Conservation (phyloP, 331 rosid genomes). For the Malus hybrid region DNA sequence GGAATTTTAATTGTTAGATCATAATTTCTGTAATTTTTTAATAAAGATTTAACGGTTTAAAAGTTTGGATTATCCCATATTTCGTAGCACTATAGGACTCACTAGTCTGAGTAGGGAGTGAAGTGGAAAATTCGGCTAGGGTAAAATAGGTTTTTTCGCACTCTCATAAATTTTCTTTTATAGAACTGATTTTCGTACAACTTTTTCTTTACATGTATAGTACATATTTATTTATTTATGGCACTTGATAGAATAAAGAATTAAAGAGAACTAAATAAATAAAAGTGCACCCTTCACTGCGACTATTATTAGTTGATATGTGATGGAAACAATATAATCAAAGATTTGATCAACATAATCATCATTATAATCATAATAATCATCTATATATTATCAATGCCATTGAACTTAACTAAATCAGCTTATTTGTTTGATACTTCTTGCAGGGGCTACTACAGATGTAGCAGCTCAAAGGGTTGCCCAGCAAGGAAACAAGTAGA, state of each 20-base stretch:
- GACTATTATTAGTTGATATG: background rate
- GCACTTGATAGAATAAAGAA: background rate
- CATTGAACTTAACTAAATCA: background rate
- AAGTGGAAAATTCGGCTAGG: background rate
- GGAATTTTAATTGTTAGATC: no score
- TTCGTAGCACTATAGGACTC: no score
- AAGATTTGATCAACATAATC: background rate
- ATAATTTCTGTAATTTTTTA: no score
- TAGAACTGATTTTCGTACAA: background rate
- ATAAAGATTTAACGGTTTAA: no score
- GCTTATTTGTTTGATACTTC: background rate
- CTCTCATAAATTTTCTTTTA: background rate
- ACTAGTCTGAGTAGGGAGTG: background rate
- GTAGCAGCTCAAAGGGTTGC: conserved; percentile 98
- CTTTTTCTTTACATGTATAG: background rate
- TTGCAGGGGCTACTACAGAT: conserved; percentile 91
- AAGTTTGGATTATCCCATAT: background rate
- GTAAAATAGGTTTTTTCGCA: background rate
- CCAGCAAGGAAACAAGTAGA: conserved; percentile 98
- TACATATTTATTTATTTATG: no score
- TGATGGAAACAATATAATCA: background rate
- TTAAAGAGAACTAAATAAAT: no score
- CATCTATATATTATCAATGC: background rate
- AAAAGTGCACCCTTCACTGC: background rate
- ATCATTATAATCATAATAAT: background rate